Evolutionary conservation across 441 rosid species (phyloP).

Genomic region (Adansonia grandidieri): DNA sequence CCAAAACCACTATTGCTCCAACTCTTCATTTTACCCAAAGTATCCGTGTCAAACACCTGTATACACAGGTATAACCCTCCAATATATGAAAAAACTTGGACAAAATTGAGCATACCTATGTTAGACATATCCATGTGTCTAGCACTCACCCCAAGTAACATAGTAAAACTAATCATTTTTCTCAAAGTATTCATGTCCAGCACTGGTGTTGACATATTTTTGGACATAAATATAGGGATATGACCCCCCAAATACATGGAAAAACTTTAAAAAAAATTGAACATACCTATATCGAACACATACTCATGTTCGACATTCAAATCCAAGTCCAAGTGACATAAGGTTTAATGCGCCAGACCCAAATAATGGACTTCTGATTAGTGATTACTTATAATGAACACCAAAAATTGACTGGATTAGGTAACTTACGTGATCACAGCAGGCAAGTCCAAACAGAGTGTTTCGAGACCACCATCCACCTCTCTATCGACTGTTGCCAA

Average conservation of each 20-base stretch:
- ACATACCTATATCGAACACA: neutral
- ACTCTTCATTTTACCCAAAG: neutral
- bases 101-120: no score
- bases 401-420: neutral
- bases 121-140: no score
- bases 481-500: slow-evolving; percentile 85
- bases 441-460: slow-evolving; percentile 71
- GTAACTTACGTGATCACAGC: slow-evolving; percentile 80
- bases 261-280: no score
- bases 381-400: neutral
- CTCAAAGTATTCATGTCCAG: no score
- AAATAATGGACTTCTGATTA: neutral
- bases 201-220: no score
- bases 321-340: neutral
- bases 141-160: no score
- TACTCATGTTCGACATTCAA: neutral
- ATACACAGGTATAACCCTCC: no score
- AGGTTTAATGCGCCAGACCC: neutral
- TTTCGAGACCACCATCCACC: slow-evolving; percentile 96
- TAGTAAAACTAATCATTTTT: no score
- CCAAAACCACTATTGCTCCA: neutral
- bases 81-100: no score
- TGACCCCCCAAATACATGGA: no score
- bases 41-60: no score
- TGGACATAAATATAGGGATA: no score